phyloP scores from a whole-genome alignment of 495 filamentous ascomycete species.

The Delitschia confertaspora region DNA sequence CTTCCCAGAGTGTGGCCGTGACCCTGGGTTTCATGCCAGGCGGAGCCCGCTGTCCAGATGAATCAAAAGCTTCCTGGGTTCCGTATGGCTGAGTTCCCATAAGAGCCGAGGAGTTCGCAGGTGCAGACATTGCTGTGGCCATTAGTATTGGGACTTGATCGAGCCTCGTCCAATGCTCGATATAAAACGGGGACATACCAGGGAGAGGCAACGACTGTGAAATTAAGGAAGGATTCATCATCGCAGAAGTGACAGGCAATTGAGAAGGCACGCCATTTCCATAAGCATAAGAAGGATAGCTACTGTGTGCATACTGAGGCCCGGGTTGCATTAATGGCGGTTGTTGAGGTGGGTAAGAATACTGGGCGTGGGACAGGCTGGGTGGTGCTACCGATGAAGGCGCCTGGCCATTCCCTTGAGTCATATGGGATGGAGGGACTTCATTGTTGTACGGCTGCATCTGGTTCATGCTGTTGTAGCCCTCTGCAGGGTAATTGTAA shows the following conservation, averaged over 20 bases:
- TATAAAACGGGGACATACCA: slow-evolving; percentile 24
- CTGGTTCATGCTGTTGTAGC: slow-evolving; percentile 75
- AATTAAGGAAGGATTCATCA: slow-evolving; percentile 43
- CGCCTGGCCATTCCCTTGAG: slow-evolving; percentile 67
- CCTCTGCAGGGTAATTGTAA: slow-evolving; percentile 28
- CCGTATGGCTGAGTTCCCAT: too few relatives aligned
- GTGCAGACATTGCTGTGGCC: too few relatives aligned
- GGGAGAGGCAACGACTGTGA: slow-evolving; percentile 28
- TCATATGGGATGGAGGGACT: slow-evolving; percentile 70
- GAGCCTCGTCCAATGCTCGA: too few relatives aligned
- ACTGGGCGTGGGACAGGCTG: slow-evolving; percentile 58
- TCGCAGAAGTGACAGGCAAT: slow-evolving; percentile 50
- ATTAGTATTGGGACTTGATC: too few relatives aligned
- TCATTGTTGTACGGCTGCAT: slow-evolving; percentile 76
- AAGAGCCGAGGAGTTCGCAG: too few relatives aligned
- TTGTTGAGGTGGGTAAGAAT: slow-evolving; percentile 60
- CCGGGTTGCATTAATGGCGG: slow-evolving; percentile 77
- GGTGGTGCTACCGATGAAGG: slow-evolving; percentile 75
- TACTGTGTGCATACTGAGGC: slow-evolving; percentile 64
- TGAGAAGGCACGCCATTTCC: slow-evolving; percentile 24
- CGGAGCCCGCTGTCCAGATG: slow-evolving; percentile 84
- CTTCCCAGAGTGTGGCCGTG: slow-evolving; percentile 95
- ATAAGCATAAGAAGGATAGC: slow-evolving; percentile 59
- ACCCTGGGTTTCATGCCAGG: slow-evolving; percentile 98
- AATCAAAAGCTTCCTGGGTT: too few relatives aligned